phyloP scores from a whole-genome alignment of 164 flowering plant species.

The Cinnamomum chago region DNA sequence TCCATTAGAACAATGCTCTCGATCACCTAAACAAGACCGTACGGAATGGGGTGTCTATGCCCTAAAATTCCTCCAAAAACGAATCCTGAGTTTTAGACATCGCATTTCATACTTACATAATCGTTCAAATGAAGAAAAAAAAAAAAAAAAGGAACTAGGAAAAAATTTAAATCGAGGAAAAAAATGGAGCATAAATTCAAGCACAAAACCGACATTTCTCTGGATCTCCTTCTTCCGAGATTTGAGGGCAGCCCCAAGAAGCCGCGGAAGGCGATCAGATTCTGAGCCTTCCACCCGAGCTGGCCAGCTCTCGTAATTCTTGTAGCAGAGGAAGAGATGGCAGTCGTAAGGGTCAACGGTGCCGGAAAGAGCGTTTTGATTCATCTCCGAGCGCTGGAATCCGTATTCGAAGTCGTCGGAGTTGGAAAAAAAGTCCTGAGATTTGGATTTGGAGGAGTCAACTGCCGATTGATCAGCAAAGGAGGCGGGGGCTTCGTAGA shows the following conservation, averaged over 20 bases:
- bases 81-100: neutral
- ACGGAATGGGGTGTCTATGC: neutral
- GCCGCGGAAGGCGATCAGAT: conserved; percentile 56
- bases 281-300: conserved; percentile 54
- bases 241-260: conserved; percentile 46
- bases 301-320: conserved; percentile 63
- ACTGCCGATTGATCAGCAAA: neutral
- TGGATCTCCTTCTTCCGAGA: conserved; percentile 49
- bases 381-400: conserved; percentile 76
- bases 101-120: neutral
- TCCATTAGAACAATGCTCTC: neutral
- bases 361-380: conserved; percentile 40
- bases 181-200: neutral
- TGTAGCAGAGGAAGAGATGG: conserved; percentile 79
- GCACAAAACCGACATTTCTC: conserved; percentile 38
- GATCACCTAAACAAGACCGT: neutral
- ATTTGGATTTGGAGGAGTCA: conserved; percentile 7
- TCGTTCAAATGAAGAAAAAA: neutral
- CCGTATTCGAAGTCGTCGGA: conserved; percentile 54
- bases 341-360: conserved; percentile 69
- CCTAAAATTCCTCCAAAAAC: neutral
- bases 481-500: neutral
- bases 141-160: no score
- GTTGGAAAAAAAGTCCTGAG: conserved; percentile 6
- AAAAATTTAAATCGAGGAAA: neutral